Evolutionary conservation across 2,329 filamentous ascomycete species (phyloP).

Genomic region (Stagonosporopsis chrysanthemi): DNA sequence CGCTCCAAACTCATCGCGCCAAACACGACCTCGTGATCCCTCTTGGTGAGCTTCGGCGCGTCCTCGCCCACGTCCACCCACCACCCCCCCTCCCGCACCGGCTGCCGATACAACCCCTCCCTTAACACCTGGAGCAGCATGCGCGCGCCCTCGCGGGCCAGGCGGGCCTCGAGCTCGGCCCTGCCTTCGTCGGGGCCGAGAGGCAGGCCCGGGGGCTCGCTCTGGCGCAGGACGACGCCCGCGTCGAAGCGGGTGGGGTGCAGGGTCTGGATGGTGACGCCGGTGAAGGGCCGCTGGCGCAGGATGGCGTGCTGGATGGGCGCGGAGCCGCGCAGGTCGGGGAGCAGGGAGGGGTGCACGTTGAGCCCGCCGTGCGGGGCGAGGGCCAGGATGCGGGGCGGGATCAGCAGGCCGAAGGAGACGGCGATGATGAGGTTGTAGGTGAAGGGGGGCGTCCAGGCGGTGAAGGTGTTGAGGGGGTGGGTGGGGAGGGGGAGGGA

Average conservation of each 20-base stretch:
- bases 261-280: constrained; percentile 87
- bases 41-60: constrained; percentile 76
- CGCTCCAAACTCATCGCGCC: constrained; percentile 59
- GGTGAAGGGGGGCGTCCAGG: constrained; percentile 65
- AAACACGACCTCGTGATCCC: constrained; percentile 71
- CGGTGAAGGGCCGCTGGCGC: constrained; percentile 65
- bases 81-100: constrained; percentile 54
- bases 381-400: constrained; percentile 72
- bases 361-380: constrained; percentile 89
- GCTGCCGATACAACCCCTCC: constrained; percentile 71
- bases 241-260: constrained; percentile 79
- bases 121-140: constrained; percentile 74
- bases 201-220: constrained; percentile 60
- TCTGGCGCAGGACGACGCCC: constrained; percentile 76
- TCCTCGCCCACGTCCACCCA: constrained; percentile 48
- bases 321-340: constrained; percentile 84
- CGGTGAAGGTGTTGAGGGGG: constrained; percentile 80
- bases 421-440: constrained; percentile 85
- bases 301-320: constrained; percentile 88
- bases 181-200: constrained; percentile 62
- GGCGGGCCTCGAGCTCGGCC: constrained; percentile 56
- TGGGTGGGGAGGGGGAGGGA: constrained; percentile 72
- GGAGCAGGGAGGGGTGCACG: constrained; percentile 89
- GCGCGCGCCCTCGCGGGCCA: constrained; percentile 71
- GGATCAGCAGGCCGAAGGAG: constrained; percentile 92